Base-by-base conservation (phyloP, 179 eudicot genomes). In the Drosera spatulata region DNA sequence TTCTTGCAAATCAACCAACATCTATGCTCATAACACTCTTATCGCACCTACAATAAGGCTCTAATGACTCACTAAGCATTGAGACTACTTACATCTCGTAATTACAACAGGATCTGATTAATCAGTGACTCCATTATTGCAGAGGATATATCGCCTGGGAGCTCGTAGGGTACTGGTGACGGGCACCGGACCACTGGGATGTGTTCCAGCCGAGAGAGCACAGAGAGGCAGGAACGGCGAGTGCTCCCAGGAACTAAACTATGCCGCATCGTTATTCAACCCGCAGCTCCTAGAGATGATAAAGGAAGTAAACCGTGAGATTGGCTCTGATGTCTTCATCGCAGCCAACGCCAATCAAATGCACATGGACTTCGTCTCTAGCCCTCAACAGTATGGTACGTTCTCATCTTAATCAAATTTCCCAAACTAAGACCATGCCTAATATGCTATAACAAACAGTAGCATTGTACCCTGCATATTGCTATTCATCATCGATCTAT, bases 181-280 rank as follows among this genome's bases (percentile, higher is more conserved):
- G 0, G 93, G 95, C 4, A 87, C 97, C 0, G 97, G 97, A 4
- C 95, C 97, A 8, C 49, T 90, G 58, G 97, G 97, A 0, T 90
- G 97, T 37, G 95, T 81, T n/a, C 95, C 97, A 3, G 80, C 97
- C 1, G 95, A 87, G 64, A 61, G 80, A 58, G 93, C 93, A 0
- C 79, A 77, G 67, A 67, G 83, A 53, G 84, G 95, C 58, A 55
- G 79, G 50, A 66, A 68, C 53, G 97, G 97, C 0, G 77, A 77
- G 39, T 90, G 97, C 56, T 66, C 85, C 14, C 69, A 42, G 14
- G 86, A 79, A 7, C 65, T 85, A 41, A 72, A 73, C 52, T 61
- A 65, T 3, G 97, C 97, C 5, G 85, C 97, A 0, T 49, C 59
- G 7, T 53, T 90, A 65, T 90, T 72, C 76, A 85, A 90, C 66